A percentile compares a stretch with the other conserved stretches of the same genome.
Evolutionary conservation across 192 early-diverging fungal genomes (phyloP).

Genomic region (Umbelopsis sp.): DNA sequence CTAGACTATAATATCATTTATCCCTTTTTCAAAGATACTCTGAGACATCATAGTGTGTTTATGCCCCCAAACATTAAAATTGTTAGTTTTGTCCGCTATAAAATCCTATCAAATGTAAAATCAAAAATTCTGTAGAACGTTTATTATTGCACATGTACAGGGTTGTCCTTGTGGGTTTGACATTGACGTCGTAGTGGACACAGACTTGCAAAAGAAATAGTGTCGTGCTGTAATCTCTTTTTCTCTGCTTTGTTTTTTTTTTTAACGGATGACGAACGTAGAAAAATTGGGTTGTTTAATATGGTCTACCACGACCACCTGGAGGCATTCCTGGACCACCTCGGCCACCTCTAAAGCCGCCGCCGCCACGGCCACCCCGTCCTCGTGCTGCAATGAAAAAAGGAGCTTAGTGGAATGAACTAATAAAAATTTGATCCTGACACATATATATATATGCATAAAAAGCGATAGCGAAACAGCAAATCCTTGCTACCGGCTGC

Average conservation of each 20-base stretch:
- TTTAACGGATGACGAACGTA: no score
- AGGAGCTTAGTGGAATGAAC: no score
- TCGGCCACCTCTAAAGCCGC: slow-evolving; percentile 19
- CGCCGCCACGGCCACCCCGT: slow-evolving; percentile 16
- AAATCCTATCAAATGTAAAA: background rate
- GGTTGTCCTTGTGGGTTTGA: slow-evolving; percentile 20
- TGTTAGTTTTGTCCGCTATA: background rate
- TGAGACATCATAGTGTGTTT: background rate
- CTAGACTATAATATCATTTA: slow-evolving; percentile 24
- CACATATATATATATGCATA: no score
- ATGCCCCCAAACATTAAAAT: background rate
- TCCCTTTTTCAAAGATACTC: background rate
- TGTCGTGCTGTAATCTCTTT: slow-evolving; percentile 4
- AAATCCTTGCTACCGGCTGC: background rate
- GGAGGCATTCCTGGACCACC: slow-evolving; percentile 13
- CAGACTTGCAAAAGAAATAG: slow-evolving; percentile 13
- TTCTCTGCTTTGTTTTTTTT: background rate
- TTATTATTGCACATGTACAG: slow-evolving; percentile 24
- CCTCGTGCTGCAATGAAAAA: background rate
- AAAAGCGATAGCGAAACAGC: background rate
- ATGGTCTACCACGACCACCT: slow-evolving; percentile 19
- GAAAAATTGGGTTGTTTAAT: background rate
- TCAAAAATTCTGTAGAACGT: slow-evolving; percentile 11
- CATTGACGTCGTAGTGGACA: slow-evolving; percentile 19
- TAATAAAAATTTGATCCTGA: no score